Base-by-base conservation (phyloP, 139 green algal genomes). In the Picochlorum sp. region DNA sequence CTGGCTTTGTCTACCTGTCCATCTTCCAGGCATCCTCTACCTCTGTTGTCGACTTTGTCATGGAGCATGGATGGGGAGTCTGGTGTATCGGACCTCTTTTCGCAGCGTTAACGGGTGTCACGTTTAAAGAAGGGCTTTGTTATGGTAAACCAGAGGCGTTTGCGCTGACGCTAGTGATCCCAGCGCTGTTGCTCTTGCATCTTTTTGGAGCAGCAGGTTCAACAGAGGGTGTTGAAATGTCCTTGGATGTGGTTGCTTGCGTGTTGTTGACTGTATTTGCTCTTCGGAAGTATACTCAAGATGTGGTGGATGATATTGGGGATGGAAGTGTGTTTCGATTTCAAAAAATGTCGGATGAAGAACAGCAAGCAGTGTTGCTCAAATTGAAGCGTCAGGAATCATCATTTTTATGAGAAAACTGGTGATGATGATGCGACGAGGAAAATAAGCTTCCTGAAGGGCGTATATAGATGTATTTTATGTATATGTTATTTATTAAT, bases 251-350 rank as follows among this genome's bases (percentile, higher is more conserved):
- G 6, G 63, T 58, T 0, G 74, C 81, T 37, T 59, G 66, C 1
- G 47, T 51, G 0, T 49, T 82, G 23, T 71, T 82, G 4, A 38
- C 45, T 2, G 44, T 94, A 4, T 94, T 97, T 75, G 92, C 86
- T 6, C 77, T 26, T 2, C 77, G 88, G 34, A 97, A 97, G 77
- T 96, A 85, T 51, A 91, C 78, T 2, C 92, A 98, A 64, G 63
- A 77, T 0, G 62, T 96, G 58, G 90, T 92, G 69, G 92, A 96
- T 47, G 92, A 98, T 67, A 90, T 98, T 16, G 92, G 92, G 3
- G 92, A 97, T 75, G 95, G 90, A 77, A 83, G 59, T 8, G 77
- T 97, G 9, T 96, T 97, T 61, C 52, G 55, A 37, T 77, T 72
- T 20, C 26, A 51, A 21, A 38, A 45, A 11, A 47, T 72, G 64